Evolutionary conservation across 2,329 filamentous ascomycete genomes (phyloP).

Genomic region (Emergomyces africanus): DNA sequence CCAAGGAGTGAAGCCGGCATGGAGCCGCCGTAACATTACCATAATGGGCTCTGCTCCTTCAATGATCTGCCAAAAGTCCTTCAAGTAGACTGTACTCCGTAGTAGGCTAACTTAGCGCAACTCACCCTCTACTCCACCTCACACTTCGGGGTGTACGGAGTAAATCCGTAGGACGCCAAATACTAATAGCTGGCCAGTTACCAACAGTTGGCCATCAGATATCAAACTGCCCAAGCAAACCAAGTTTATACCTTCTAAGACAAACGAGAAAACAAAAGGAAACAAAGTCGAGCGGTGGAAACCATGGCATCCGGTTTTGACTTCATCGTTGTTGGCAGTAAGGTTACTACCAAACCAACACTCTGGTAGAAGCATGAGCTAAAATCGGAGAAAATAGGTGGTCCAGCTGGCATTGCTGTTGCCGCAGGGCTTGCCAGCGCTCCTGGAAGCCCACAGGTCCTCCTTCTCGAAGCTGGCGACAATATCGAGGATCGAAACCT

Average conservation of each 20-base stretch:
- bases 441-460: slow-evolving; percentile 37
- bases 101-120: background rate
- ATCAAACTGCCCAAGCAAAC: background rate
- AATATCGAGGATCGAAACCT: slow-evolving; percentile 35
- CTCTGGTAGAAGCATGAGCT: background rate
- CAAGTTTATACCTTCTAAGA: background rate
- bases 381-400: slow-evolving; percentile 27
- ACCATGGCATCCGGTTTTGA: slow-evolving; percentile 12
- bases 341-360: slow-evolving; percentile 4
- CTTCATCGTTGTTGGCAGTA: slow-evolving; percentile 32
- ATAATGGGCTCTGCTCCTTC: no score
- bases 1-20: background rate
- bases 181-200: background rate
- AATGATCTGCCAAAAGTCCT: background rate
- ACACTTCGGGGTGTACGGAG: no score
- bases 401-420: slow-evolving; percentile 47
- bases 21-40: background rate
- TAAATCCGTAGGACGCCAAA: background rate
- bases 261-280: background rate
- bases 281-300: background rate
- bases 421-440: slow-evolving; percentile 41
- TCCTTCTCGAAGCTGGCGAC: slow-evolving; percentile 50
- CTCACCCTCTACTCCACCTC: background rate
- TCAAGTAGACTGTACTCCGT: background rate
- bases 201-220: background rate